Evolutionary conservation across 1,284 basidiomycete species (phyloP).

Genomic region (Ganoderma sinense): DNA sequence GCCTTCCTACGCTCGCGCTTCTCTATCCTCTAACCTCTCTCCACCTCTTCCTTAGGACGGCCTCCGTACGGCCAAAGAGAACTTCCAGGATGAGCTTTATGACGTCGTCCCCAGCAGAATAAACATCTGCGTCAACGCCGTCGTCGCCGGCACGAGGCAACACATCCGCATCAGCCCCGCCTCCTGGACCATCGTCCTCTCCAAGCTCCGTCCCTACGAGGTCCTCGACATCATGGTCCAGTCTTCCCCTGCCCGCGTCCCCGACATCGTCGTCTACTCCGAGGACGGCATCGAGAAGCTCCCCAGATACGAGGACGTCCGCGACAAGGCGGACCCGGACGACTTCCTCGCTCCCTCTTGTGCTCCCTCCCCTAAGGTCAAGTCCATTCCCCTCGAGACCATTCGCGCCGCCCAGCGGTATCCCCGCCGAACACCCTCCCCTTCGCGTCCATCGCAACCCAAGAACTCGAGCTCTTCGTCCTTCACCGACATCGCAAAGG

Average conservation of each 20-base stretch:
- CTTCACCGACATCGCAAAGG: conserved; percentile 18
- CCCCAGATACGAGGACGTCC: conserved; percentile 22
- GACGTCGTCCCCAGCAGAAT: conserved; percentile 50
- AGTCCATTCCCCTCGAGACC: conserved; percentile 5
- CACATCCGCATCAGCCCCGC: conserved; percentile 59
- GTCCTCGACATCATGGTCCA: conserved; percentile 57
- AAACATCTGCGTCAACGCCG: conserved; percentile 51
- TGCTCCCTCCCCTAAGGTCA: conserved; percentile 11
- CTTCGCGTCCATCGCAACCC: not conserved
- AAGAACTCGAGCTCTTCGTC: conserved; percentile 1
- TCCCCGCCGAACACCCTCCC: conserved; percentile 13
- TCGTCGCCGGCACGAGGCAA: conserved; percentile 41
- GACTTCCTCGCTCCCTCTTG: conserved; percentile 21
- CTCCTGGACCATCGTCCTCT: conserved; percentile 60
- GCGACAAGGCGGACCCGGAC: conserved; percentile 10
- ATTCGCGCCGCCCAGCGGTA: not conserved
- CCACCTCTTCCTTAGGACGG: conserved; percentile 53
- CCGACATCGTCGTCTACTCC: conserved; percentile 21
- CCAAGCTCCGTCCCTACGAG: conserved; percentile 57
- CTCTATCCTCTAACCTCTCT: not conserved
- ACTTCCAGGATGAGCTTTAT: conserved; percentile 55
- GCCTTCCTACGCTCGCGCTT: not conserved
- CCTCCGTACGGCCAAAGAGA: conserved; percentile 55
- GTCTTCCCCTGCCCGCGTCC: conserved; percentile 11
- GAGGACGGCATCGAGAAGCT: conserved; percentile 19